Evolutionary conservation across 2,329 filamentous ascomycete genomes (phyloP).

Genomic region (Paecilomyces niveus): DNA sequence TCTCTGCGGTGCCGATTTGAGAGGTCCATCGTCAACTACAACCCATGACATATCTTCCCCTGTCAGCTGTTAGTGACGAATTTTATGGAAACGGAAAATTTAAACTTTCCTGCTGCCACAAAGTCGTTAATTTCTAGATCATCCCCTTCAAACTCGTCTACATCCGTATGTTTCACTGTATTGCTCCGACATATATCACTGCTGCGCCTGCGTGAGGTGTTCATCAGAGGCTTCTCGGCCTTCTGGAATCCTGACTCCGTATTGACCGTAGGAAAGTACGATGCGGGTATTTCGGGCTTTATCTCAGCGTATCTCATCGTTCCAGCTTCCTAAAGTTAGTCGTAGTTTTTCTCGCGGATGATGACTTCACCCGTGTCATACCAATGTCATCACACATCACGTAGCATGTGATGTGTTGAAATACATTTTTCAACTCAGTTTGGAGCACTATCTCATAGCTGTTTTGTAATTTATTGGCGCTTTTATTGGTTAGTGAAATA

Average conservation of each 20-base stretch:
- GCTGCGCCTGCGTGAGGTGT: conserved; percentile 10
- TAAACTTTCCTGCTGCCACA: conserved; percentile 32
- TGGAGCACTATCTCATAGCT: conserved; percentile 55
- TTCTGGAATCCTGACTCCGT: conserved; percentile 9
- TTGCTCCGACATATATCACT: conserved; percentile 11
- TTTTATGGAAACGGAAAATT: not conserved
- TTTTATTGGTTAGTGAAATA: conserved; percentile 23
- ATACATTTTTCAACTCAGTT: conserved; percentile 47
- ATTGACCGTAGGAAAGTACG: conserved; percentile 32
- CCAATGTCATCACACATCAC: conserved; percentile 82
- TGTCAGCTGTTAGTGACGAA: not conserved
- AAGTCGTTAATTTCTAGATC: conserved; percentile 48
- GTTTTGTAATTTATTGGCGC: conserved; percentile 57
- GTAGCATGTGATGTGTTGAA: conserved; percentile 58
- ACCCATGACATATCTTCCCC: conserved; percentile 16
- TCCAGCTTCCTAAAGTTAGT: conserved; percentile 39
- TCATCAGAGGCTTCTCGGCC: conserved; percentile 9
- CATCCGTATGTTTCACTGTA: conserved; percentile 5
- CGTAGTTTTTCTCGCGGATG: not conserved
- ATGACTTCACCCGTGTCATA: conserved; percentile 20
- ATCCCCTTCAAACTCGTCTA: conserved; percentile 49
- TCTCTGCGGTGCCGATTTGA: not conserved
- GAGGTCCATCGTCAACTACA: conserved; percentile 8
- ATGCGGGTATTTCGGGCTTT: conserved; percentile 41
- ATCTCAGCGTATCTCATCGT: conserved; percentile 49